Percentiles rank a stretch among this genome's conserved stretches.
Evolutionary conservation across 129 eudicot genomes (phyloP).

Genomic region (Apium graveolens): DNA sequence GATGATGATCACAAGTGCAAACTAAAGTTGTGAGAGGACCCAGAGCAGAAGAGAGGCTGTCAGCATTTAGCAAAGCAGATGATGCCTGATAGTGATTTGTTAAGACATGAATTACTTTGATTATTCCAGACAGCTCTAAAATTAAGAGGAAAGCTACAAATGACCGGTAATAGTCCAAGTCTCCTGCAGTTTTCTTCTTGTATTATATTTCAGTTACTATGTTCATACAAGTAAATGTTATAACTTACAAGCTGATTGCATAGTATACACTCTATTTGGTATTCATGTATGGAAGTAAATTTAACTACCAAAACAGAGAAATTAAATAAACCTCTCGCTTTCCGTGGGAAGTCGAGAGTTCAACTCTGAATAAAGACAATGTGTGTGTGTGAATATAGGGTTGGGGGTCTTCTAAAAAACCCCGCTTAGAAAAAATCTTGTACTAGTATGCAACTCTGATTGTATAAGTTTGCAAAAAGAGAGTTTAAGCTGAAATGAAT

Average conservation of each 20-base stretch:
- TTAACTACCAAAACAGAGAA: not conserved
- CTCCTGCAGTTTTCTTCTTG: not conserved
- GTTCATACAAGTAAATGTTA: not conserved
- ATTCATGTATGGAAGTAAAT: not conserved
- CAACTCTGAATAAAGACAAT: not conserved
- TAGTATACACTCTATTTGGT: not conserved
- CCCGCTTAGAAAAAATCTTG: not conserved
- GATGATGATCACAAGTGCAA: constrained; percentile 31
- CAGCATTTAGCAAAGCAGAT: constrained; percentile 44
- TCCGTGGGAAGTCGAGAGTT: not conserved
- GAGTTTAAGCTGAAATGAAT: not conserved
- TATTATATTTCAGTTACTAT: not conserved
- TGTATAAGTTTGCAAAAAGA: not conserved
- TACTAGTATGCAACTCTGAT: not conserved
- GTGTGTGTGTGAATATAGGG: not conserved
- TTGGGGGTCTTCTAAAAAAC: not conserved
- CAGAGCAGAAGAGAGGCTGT: constrained; percentile 37
- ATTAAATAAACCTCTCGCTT: not conserved
- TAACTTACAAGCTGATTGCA: not conserved
- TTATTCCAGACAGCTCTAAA: constrained; percentile 14
- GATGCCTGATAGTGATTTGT: constrained; percentile 45
- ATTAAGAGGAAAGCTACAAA: constrained; percentile 5
- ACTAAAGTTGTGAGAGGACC: constrained; percentile 45
- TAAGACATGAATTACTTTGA: constrained; percentile 24
- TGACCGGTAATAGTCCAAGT: constrained; percentile 8